Evolutionary conservation across 2,329 filamentous ascomycete species (phyloP), one percentile per base, ranked within the genome.

Genomic region (Emmonsiellopsis sp.): DNA sequence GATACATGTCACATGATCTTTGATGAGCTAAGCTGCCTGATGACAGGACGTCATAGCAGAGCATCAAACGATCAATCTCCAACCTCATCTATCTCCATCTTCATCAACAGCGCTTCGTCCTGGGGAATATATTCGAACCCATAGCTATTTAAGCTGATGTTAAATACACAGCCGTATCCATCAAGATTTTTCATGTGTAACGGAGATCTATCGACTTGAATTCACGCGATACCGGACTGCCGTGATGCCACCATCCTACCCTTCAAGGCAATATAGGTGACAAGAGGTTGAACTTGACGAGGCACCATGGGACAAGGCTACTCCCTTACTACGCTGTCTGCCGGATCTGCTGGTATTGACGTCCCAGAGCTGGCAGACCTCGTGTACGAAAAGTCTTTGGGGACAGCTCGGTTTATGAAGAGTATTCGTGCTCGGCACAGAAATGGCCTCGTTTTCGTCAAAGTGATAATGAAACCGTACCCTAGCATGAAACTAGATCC

Each of bases 361-460:
- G 83, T 94, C 31, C 87, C 91, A 40, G 92, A 98, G 75, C 82
- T 98, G 42, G 82, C 87, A 43, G 93, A 97, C 67, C 76, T 97
- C 55, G 83, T 86, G 38, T 95, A 96, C 73, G 93, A 98, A 72
- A 90, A 87, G 71, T 89, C 89, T 37, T 82, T 98, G 65, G 92
- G 92, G 47, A 89, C 87, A 60, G 90, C 89, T 26, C 84, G 93
- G 38, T 96, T 98, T 65, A 93, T 98, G 85, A 96, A 97, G 72
- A 93, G 89, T 59, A 91, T 97, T 59, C 84, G 92, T 59, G 93
- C 92, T 26, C 82, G 90, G 49, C 89, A 95, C 67, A 86, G 87
- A 63, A 87, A 95, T 76, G 92, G 93, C 53, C 78, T 96, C 41
- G 91, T 95, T 15, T 84, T 97, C 53, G 90, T 94, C 66, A 97